A percentile compares a stretch with the other conserved stretches of the same genome.
These are phyloP conservation scores for Trichoderma sp. DNA, from an alignment of 2,329 filamentous ascomycete species.

Conservation along the genomic window DNA sequence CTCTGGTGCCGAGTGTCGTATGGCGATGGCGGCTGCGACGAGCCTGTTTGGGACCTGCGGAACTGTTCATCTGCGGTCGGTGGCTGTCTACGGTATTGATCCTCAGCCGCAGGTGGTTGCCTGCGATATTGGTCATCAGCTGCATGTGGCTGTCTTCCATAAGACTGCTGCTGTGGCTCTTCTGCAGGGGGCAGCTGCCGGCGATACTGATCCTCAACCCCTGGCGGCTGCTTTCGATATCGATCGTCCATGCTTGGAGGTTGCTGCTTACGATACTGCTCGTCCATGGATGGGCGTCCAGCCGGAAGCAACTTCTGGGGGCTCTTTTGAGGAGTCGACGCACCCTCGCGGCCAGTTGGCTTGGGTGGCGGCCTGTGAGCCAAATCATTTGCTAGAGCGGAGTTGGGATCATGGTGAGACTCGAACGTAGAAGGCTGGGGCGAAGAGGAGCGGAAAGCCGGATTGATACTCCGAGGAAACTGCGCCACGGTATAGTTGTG, in stretches of 20 bases:
- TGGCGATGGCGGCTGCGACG: slow-evolving; percentile 28
- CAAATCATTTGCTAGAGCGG: slow-evolving; percentile 67
- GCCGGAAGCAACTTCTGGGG: slow-evolving; percentile 22
- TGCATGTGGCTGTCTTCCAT: slow-evolving; percentile 17
- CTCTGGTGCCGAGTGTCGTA: slow-evolving; percentile 55
- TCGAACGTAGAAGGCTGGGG: slow-evolving; percentile 91
- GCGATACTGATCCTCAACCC: slow-evolving; percentile 23
- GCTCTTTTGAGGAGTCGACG: slow-evolving; percentile 51
- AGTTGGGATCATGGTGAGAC: slow-evolving; percentile 85
- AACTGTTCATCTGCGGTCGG: slow-evolving; percentile 23
- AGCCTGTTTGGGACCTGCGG: slow-evolving; percentile 18
- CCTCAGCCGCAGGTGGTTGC: slow-evolving; percentile 3
- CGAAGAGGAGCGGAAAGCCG: slow-evolving; percentile 91
- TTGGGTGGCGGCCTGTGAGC: slow-evolving; percentile 53
- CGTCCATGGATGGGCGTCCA: slow-evolving; percentile 23
- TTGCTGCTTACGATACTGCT: slow-evolving; percentile 27
- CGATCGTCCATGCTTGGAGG: slow-evolving; percentile 3
- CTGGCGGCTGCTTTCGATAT: slow-evolving; percentile 17
- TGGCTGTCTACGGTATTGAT: slow-evolving; percentile 20
- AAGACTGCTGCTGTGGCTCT: slow-evolving; percentile 9
- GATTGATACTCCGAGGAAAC: slow-evolving; percentile 92
- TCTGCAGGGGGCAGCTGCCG: not conserved
- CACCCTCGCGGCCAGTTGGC: slow-evolving; percentile 50
- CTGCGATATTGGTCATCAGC: slow-evolving; percentile 8
- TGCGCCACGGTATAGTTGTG: slow-evolving; percentile 85